phyloP scores from a whole-genome alignment of 305 asterid genomes.

The Ajuga reptans region DNA sequence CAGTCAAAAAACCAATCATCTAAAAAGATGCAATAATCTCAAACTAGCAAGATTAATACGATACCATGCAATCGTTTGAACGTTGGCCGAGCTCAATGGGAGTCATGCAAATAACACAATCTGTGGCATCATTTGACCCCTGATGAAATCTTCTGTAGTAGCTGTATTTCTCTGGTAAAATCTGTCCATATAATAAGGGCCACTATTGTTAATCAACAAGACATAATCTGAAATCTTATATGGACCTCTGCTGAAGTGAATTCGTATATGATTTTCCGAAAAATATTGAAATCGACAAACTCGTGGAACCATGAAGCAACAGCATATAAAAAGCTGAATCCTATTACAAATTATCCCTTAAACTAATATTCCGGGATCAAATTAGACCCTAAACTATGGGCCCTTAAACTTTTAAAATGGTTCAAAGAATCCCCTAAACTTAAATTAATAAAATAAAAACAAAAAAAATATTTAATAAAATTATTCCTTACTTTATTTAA shows the following conservation, averaged over 20 bases:
- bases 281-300: too few species aligned
- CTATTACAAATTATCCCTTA: too few species aligned
- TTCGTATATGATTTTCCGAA: too few species aligned
- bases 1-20: neutral
- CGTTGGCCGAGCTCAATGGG: conserved; percentile 60
- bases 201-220: neutral
- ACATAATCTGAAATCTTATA: neutral
- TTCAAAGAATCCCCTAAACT: too few species aligned
- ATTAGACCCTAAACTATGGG: too few species aligned
- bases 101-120: conserved; percentile 97
- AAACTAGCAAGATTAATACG: neutral
- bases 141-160: conserved; percentile 67
- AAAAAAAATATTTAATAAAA: too few species aligned
- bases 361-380: too few species aligned
- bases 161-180: conserved; percentile 87
- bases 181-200: conserved; percentile 35
- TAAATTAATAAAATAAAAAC: too few species aligned
- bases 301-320: neutral
- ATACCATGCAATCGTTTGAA: conserved; percentile 80
- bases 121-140: conserved; percentile 51
- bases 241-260: too few species aligned
- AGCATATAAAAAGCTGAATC: neutral
- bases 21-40: neutral
- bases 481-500: too few species aligned
- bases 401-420: too few species aligned